Percentiles rank a stretch among this genome's conserved stretches.
phyloP scores from a whole-genome alignment of 306 rosid genomes.

The Quercus parvula region DNA sequence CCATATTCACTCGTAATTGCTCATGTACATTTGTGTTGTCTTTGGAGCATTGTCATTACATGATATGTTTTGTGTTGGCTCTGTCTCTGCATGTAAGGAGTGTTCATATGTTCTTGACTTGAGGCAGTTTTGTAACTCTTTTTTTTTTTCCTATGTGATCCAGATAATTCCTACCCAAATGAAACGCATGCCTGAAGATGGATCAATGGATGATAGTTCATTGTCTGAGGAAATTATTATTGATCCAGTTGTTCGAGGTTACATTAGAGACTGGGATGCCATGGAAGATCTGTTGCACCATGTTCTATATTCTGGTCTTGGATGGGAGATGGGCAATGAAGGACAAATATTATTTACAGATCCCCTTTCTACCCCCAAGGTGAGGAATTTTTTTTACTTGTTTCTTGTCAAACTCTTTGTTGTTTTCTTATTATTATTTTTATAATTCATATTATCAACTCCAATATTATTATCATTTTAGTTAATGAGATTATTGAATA shows the following conservation, averaged over 20 bases:
- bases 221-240: slow-evolving; percentile 43
- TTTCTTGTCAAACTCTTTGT: not conserved
- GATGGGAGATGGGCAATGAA: slow-evolving; percentile 99
- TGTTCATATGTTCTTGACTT: not conserved
- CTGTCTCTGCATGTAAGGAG: not conserved
- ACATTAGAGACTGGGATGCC: slow-evolving; percentile 93
- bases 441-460: not conserved
- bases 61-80: not conserved
- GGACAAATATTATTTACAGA: slow-evolving; percentile 92
- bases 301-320: slow-evolving; percentile 84
- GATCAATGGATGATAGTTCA: slow-evolving; percentile 41
- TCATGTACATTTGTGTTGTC: not conserved
- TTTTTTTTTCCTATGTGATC: not conserved
- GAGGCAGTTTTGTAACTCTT: not conserved
- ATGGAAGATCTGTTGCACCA: slow-evolving; percentile 91
- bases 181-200: slow-evolving; percentile 73
- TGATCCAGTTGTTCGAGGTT: slow-evolving; percentile 76
- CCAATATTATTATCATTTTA: not conserved
- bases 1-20: too few species aligned
- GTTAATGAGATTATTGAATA: not conserved
- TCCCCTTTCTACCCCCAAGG: slow-evolving; percentile 96
- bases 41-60: not conserved
- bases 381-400: slow-evolving; percentile 14
- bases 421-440: not conserved
- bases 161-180: slow-evolving; percentile 91